These are phyloP conservation scores for Paecilomyces formosus DNA, from an alignment of 2,329 filamentous ascomycete species.

Conservation along the genomic window DNA sequence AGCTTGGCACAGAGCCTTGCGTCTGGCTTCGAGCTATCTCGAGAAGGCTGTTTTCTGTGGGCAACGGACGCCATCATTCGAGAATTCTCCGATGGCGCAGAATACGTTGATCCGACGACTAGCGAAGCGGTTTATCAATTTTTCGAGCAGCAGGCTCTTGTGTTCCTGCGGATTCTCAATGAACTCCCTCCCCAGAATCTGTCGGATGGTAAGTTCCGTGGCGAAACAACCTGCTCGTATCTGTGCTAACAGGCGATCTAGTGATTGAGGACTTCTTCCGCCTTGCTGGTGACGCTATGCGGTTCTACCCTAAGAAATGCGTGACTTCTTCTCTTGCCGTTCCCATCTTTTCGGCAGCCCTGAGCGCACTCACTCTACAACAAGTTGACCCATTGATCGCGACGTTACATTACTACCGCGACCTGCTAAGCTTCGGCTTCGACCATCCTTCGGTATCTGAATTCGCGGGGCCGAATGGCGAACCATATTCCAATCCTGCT, in stretches of 20 bases:
- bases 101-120: constrained; percentile 73
- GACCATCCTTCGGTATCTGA: constrained; percentile 54
- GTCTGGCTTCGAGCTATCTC: constrained; percentile 72
- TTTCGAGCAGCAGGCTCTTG: constrained; percentile 86
- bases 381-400: constrained; percentile 88
- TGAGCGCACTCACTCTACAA: constrained; percentile 78
- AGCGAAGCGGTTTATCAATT: constrained; percentile 86
- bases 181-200: constrained; percentile 71
- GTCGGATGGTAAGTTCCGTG: constrained; percentile 51
- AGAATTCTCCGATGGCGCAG: constrained; percentile 87
- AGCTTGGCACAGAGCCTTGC: constrained; percentile 83
- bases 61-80: constrained; percentile 89
- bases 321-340: constrained; percentile 71
- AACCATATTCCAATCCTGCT: constrained; percentile 54
- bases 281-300: constrained; percentile 78
- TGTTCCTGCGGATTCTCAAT: constrained; percentile 82
- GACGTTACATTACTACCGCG: constrained; percentile 85
- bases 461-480: constrained; percentile 55
- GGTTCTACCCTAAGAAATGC: constrained; percentile 83
- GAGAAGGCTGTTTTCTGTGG: constrained; percentile 98
- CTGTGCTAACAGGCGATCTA: constrained; percentile 17
- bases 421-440: constrained; percentile 81
- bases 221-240: not conserved
- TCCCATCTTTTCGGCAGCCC: constrained; percentile 78
- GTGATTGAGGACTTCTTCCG: constrained; percentile 97